A percentile compares a stretch with the other conserved stretches of the same genome.
Evolutionary conservation across 257 asterid species (phyloP).

Genomic region (Misopates orontium): DNA sequence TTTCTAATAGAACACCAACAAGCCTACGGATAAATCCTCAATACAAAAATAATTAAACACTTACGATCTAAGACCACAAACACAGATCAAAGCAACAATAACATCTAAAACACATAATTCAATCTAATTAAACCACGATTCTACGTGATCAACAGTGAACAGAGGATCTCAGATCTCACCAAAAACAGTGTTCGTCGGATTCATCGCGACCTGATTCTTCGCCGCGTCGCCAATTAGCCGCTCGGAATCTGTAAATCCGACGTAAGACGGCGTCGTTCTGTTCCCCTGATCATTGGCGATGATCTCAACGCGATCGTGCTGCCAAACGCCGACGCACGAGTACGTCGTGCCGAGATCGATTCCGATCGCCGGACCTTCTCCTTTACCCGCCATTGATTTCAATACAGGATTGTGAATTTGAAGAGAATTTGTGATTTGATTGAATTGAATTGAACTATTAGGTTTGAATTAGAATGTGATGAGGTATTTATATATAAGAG

Average conservation of each 20-base stretch:
- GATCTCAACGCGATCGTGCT: slow-evolving; percentile 20
- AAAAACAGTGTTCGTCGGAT: slow-evolving; percentile 36
- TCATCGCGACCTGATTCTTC: slow-evolving; percentile 60
- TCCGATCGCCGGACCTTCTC: slow-evolving; percentile 20
- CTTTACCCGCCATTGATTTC: slow-evolving; percentile 19
- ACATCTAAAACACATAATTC: not conserved
- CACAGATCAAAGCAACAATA: not conserved
- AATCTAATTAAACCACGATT: not conserved
- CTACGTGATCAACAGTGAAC: not conserved
- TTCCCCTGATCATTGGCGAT: slow-evolving; percentile 27
- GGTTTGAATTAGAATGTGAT: no score
- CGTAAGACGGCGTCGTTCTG: slow-evolving; percentile 30
- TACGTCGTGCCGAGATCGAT: slow-evolving; percentile 18
- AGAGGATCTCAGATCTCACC: not conserved
- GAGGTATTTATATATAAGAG: no score
- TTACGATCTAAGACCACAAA: not conserved
- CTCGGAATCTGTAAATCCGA: slow-evolving; percentile 23
- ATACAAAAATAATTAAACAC: no score
- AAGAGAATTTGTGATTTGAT: no score
- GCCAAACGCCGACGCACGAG: slow-evolving; percentile 23
- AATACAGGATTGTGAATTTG: no score
- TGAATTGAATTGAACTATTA: no score
- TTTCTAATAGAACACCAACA: no score
- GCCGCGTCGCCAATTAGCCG: slow-evolving; percentile 43
- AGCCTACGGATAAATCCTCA: no score